Percentiles rank a stretch among this genome's conserved stretches.
Evolutionary conservation across 1,284 basidiomycete genomes (phyloP).

Genomic region (Somion occarium): DNA sequence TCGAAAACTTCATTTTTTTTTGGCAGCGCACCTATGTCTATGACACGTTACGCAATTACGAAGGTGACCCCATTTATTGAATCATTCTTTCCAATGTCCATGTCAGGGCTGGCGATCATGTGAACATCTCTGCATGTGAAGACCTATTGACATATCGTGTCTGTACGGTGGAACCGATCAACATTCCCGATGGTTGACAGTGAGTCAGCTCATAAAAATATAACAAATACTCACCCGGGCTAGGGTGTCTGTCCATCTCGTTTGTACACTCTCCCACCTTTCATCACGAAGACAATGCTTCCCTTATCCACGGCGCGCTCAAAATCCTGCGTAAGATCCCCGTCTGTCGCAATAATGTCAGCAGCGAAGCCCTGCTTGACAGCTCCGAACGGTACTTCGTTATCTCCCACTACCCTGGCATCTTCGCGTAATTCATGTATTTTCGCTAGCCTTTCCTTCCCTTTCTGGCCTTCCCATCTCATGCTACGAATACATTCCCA

Average conservation of each 20-base stretch:
- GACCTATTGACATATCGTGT: too few relatives aligned
- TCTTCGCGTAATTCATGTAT: slow-evolving; percentile 28
- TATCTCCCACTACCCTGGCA: slow-evolving; percentile 36
- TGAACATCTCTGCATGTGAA: too few relatives aligned
- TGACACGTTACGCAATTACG: too few relatives aligned
- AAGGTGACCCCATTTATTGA: too few relatives aligned
- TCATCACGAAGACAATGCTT: slow-evolving; percentile 54
- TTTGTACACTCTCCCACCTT: slow-evolving; percentile 49
- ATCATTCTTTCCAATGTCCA: too few relatives aligned
- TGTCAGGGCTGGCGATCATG: too few relatives aligned
- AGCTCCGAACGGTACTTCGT: slow-evolving; percentile 54
- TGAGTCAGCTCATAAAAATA: too few relatives aligned
- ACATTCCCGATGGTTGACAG: too few relatives aligned
- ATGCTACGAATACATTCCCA: slow-evolving; percentile 52
- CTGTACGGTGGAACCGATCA: too few relatives aligned
- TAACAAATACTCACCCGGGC: too few relatives aligned
- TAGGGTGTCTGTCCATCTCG: slow-evolving; percentile 27
- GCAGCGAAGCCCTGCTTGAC: slow-evolving; percentile 51
- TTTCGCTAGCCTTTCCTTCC: slow-evolving; percentile 27
- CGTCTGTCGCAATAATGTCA: slow-evolving; percentile 50
- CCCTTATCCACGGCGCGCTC: slow-evolving; percentile 39
- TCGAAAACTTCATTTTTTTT: too few relatives aligned
- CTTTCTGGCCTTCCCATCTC: slow-evolving; percentile 43
- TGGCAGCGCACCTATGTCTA: too few relatives aligned
- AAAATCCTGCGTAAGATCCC: slow-evolving; percentile 47